Conservation (phyloP, 371 early-diverging fungal species). For the Apophysomyces ossiformis region DNA sequence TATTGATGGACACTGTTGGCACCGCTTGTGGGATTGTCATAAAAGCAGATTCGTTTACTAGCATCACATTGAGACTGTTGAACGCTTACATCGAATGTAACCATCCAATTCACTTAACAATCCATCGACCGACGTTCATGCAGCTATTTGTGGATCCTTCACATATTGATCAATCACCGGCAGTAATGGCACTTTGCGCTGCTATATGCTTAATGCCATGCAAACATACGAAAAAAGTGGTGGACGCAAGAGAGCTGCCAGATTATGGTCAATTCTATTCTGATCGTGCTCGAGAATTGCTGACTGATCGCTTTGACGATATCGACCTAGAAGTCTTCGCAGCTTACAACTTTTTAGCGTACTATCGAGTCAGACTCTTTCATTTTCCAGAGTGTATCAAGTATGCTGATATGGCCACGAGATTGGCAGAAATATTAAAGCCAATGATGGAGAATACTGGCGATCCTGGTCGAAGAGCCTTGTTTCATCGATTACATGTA, state of each 20-base stretch:
- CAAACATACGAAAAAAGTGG: constrained; percentile 7
- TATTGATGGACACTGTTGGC: constrained; percentile 2
- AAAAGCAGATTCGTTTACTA: neutral
- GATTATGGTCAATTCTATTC: constrained; percentile 36
- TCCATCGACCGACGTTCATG: constrained; percentile 13
- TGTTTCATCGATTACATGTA: neutral
- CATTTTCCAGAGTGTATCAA: constrained; percentile 15
- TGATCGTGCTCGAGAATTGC: constrained; percentile 32
- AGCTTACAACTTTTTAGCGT: constrained; percentile 27
- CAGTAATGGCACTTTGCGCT: constrained; percentile 21
- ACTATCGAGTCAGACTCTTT: constrained; percentile 25
- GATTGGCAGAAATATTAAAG: constrained; percentile 25
- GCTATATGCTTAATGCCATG: constrained; percentile 14
- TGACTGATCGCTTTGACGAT: constrained; percentile 44
- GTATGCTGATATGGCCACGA: constrained; percentile 32
- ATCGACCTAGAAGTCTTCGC: constrained; percentile 29
- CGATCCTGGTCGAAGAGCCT: neutral
- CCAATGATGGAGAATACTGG: neutral
- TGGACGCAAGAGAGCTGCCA: neutral
- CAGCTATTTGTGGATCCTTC: constrained; percentile 12
- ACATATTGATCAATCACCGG: constrained; percentile 11
- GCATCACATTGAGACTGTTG: constrained; percentile 4
- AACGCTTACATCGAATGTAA: constrained; percentile 13
- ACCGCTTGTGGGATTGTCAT: neutral
- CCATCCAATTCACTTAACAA: constrained; percentile 11